Base-by-base conservation (phyloP, 768 basidiomycete genomes). In the Macrolepiota fuliginosa region DNA sequence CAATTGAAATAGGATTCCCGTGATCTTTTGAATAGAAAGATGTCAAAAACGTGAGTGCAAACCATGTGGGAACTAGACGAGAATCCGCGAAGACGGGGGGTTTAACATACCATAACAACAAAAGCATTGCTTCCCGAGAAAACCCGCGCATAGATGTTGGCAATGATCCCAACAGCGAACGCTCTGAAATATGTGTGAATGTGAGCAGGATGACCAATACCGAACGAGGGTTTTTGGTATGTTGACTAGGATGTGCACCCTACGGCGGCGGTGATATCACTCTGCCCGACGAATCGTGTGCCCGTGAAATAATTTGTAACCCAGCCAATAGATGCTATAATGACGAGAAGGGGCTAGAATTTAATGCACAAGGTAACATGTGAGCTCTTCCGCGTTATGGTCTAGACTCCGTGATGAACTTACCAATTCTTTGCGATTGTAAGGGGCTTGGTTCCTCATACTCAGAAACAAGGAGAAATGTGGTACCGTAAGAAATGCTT, bases 1-100 rank as follows among this genome's bases (percentile, higher is more conserved):
- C 1, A 94, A 81, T 74, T 94, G 93, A 76, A 94, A 90, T 15
- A 94, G 78, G 52, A 94, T 90, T 24, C 89, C 91, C 0, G 89
- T 90, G 64, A 91, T 87, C 77, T 79, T 58, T 24, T 56, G 27
- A 45, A 42, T 42, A 56, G 76, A 54, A 36, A 7, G 52, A 10
- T 32, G 39, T 27, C 9, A 51, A 24, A 17, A 45, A 45, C 42
- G 42, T 45, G 42, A 11, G 36, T 39, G 37, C 12, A 24, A 59
- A 52, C 24, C 53, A 54, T 39, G 24, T 22, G 36, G 36, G 24
- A 35, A 29, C 17, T n/a, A 50, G 17, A 55, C 50, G 35, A 45
- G 36, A 25, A 24, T 29, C 37, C 32, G 27, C 13, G n/a, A 37
- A 22, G 27, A 52, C 42, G 19, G 35, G 25, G 17, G 32, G 51